These are phyloP conservation scores for Venturia carpophila DNA, from an alignment of 2,329 filamentous ascomycete species.

Conservation along the genomic window DNA sequence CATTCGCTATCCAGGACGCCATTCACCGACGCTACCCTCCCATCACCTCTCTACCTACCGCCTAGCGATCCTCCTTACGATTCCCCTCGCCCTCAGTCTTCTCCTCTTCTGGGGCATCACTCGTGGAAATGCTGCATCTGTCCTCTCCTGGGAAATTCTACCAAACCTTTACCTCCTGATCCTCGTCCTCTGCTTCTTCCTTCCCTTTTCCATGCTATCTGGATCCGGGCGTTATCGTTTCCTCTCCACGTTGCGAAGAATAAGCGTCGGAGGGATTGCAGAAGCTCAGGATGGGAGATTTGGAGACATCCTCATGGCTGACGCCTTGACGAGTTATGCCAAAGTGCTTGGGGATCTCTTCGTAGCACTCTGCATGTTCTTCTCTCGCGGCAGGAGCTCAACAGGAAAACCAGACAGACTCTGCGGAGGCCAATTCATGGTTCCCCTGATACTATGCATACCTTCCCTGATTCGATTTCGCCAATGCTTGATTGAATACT, in stretches of 20 bases:
- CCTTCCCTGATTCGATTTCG: constrained; percentile 81
- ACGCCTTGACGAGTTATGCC: constrained; percentile 90
- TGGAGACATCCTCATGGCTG: constrained; percentile 84
- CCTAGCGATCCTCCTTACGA: constrained; percentile 67
- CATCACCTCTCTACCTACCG: constrained; percentile 82
- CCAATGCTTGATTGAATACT: constrained; percentile 85
- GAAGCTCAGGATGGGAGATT: constrained; percentile 86
- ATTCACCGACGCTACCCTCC: constrained; percentile 60
- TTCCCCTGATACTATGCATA: constrained; percentile 75
- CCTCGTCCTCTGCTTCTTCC: constrained; percentile 61
- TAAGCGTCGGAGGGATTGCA: constrained; percentile 78
- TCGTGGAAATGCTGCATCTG: constrained; percentile 57
- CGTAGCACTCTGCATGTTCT: constrained; percentile 86
- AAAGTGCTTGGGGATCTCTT: constrained; percentile 88
- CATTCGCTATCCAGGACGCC: constrained; percentile 74
- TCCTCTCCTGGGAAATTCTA: constrained; percentile 74
- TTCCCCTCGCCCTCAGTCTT: constrained; percentile 63
- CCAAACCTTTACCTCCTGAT: constrained; percentile 75
- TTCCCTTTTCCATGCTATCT: constrained; percentile 63
- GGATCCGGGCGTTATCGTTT: constrained; percentile 67
- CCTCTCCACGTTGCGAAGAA: constrained; percentile 64
- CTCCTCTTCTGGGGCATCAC: constrained; percentile 77
- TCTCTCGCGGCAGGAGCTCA: constrained; percentile 60
- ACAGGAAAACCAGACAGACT: constrained; percentile 73
- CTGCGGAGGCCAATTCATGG: constrained; percentile 70